Percentiles rank a stretch among this genome's conserved stretches.
Evolutionary conservation across 768 basidiomycete genomes (phyloP).

Genomic region (Russula emetica): DNA sequence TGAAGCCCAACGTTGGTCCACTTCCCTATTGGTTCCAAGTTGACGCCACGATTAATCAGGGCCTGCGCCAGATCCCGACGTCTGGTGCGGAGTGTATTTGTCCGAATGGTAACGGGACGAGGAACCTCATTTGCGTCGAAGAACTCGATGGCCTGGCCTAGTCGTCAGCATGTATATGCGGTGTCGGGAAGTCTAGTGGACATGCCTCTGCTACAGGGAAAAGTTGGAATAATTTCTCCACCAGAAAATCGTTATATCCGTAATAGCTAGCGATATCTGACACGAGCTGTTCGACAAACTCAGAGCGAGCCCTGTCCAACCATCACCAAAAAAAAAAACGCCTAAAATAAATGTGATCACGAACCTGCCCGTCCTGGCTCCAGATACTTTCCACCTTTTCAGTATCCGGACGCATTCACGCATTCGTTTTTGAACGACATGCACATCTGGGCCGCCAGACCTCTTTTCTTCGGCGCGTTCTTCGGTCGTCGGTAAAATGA

Average conservation of each 20-base stretch:
- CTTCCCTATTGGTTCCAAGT: constrained; percentile 96
- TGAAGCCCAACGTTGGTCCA: constrained; percentile 99
- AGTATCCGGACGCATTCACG: constrained; percentile 69
- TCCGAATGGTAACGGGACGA: constrained; percentile 95
- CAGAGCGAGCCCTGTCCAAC: constrained; percentile 67
- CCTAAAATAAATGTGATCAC: constrained; percentile 30
- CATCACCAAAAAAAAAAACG: constrained; percentile 15
- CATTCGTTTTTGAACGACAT: constrained; percentile 75
- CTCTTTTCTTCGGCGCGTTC: constrained; percentile 71
- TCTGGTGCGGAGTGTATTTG: constrained; percentile 91
- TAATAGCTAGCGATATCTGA: constrained; percentile 93
- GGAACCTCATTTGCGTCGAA: constrained; percentile 97
- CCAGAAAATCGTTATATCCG: constrained; percentile 94
- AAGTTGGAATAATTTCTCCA: constrained; percentile 89
- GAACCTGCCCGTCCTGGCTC: constrained; percentile 58
- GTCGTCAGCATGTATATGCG: constrained; percentile 7
- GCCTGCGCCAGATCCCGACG: constrained; percentile 92
- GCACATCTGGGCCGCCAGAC: constrained; percentile 64
- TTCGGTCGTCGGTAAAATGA: constrained; percentile 64
- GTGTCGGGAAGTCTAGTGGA: constrained; percentile 7
- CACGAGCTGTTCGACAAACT: constrained; percentile 84
- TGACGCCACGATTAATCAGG: constrained; percentile 93
- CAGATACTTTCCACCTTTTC: constrained; percentile 64
- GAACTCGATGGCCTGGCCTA: constrained; percentile 86
- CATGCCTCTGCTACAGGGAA: constrained; percentile 89